Percentiles rank a stretch among this genome's conserved stretches.
phyloP scores from a whole-genome alignment of 257 asterid genomes.

The Gynochthodes officinalis region DNA sequence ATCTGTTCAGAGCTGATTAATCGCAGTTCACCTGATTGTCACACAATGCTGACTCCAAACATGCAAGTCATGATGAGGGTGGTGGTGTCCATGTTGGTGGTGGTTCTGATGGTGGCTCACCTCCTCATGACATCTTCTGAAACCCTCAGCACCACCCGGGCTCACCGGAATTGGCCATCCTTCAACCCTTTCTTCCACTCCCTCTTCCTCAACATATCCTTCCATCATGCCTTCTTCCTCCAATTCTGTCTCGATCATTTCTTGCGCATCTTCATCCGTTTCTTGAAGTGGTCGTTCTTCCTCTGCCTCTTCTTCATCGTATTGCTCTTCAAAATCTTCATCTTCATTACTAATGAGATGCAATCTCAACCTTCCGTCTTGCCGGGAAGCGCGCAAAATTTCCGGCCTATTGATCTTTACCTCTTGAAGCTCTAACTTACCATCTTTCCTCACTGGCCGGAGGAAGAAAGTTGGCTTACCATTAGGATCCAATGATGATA shows the following conservation, averaged over 20 bases:
- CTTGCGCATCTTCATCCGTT: neutral
- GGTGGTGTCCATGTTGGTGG: conserved; percentile 16
- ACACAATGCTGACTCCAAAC: conserved; percentile 29
- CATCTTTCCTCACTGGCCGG: conserved; percentile 34
- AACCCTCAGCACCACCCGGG: conserved; percentile 17
- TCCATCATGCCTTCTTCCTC: neutral
- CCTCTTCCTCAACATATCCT: neutral
- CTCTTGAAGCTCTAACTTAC: conserved; percentile 31
- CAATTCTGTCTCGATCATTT: neutral
- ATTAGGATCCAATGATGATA: conserved; percentile 27
- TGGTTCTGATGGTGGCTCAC: conserved; percentile 5
- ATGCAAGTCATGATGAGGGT: conserved; percentile 19
- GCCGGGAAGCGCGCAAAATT: conserved; percentile 26
- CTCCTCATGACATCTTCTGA: conserved; percentile 23
- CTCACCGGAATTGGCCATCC: conserved; percentile 23
- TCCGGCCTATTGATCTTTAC: conserved; percentile 24
- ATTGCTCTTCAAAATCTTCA: neutral
- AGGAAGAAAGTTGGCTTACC: conserved; percentile 34
- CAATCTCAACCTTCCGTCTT: conserved; percentile 39
- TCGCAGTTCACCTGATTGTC: conserved; percentile 18
- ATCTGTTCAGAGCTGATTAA: neutral
- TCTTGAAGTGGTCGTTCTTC: neutral
- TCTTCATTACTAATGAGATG: conserved; percentile 21
- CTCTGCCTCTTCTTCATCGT: neutral
- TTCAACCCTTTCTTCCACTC: conserved; percentile 4